Evolutionary conservation across 495 filamentous ascomycete genomes (phyloP), one percentile per base, ranked within the genome.

Genomic region (Chaetomium fimeti): DNA sequence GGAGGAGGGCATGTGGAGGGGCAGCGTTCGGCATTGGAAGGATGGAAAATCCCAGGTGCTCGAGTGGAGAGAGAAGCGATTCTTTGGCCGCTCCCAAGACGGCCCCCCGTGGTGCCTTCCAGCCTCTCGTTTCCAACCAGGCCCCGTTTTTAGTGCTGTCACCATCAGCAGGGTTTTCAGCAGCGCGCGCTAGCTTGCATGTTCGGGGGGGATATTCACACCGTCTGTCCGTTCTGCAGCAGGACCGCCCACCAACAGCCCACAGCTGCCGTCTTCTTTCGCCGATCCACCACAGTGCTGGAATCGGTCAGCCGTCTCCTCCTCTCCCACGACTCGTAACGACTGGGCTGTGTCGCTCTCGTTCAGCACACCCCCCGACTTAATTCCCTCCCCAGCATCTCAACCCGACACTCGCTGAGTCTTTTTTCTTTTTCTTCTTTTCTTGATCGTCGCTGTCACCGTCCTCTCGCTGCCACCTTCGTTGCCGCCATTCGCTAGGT

Each of bases 321-420:
- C 32, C 22, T 27, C 45, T 18, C 25, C 22, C 20, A 29, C 47
- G 29, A 48, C 47, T 51, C 36, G 32, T 61, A 28, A n/a, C n/a
- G n/a, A n/a, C n/a, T n/a, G n/a, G n/a, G n/a, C 59, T 53, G 48
- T 42, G 16, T 48, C 57, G 43, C 40, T 27, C 27, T 27, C 27
- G 57, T 38, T 38, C 38, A n/a, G 55, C 53, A 45, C 15, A 18
- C 51, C 32, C 32, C 29, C 54, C 20, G 54, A 24, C 51, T 61
- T 54, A 36, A 49, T 53, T 62, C 53, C 45, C 40, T 48, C 36
- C n/a, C 15, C 52, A 47, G 11, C 53, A 56, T 45, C 60, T 24
- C 38, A 22, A 66, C 59, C 60, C 65, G 25, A 63, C 65, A 38
- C 60, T 67, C 65, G 65, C 65, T 67, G 65, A 45, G 32, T 36